Base-by-base conservation (phyloP, 2,329 filamentous ascomycete genomes). In the Botrytis paeoniae region DNA sequence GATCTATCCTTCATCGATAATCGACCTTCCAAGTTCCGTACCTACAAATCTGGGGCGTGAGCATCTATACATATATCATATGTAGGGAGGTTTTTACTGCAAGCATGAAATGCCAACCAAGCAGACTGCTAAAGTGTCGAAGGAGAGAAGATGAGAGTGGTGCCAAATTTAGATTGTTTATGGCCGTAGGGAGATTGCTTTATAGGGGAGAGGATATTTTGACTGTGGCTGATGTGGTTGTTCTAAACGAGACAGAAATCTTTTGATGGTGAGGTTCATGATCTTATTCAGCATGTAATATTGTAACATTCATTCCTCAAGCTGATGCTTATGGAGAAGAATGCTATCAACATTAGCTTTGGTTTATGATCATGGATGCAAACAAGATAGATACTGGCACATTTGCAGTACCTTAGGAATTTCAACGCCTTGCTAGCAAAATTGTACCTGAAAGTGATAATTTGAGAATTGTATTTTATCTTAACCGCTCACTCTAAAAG, bases 1-100 rank as follows among this genome's bases (percentile, higher is more conserved):
- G 69, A 74, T 73, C 73, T 54, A 65, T 74, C 57, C 68, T 70
- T 62, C 54, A 61, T 37, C 51, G 48, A 69, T 57, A 69, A 41
- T 57, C 51, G 41, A 70, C 54, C 57, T 70, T 70, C 41, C 68
- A 18, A 60, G 68, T 70, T 45, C 22, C 57, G 54, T 45, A 45
- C 29, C 57, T 60, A 60, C 39, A 43, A n/a, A 43, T n/a, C 20
- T 29, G 61, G 68, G 54, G 51, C 68, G 41, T 70, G 18, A 45
- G 39, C 39, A 43, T 61, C 54, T 70, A 61, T 14, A 61, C 57
- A 70, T 70, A 62, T n/a, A 45, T 70, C 69, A 65, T 32, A 65
- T 65, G 59, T 71, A 43, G 45, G 29, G 69, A 37, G 69, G 25
- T 41, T 71, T 70, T 65, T n/a, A 39, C 59, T 65, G 60, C 60